These are phyloP conservation scores for Mycosphaerella sp. DNA, from an alignment of 2,329 filamentous ascomycete genomes.

Conservation along the genomic window DNA sequence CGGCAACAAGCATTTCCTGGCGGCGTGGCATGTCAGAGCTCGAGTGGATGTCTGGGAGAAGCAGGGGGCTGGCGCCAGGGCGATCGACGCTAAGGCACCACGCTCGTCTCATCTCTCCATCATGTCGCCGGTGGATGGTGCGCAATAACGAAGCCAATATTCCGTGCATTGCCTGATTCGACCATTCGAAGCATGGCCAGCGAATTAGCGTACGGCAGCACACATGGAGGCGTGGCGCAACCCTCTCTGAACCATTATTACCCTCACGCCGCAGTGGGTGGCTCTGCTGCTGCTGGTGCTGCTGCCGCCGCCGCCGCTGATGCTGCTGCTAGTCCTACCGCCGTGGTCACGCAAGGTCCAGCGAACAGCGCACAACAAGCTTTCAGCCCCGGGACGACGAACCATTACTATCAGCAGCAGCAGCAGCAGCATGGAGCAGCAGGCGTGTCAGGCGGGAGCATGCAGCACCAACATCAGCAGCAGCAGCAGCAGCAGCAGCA, in stretches of 20 bases:
- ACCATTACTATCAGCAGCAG: conserved; percentile 3
- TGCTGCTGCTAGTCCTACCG: no score
- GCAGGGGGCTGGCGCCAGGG: no score
- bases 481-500: neutral
- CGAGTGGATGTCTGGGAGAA: no score
- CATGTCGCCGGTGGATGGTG: neutral
- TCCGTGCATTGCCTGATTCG: conserved; percentile 4
- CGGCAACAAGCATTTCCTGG: no score
- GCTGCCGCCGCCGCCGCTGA: no score
- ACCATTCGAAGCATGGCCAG: conserved; percentile 2
- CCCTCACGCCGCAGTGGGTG: neutral
- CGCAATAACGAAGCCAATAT: conserved; percentile 2
- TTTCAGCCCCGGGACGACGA: conserved; percentile 6
- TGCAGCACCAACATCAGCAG: neutral
- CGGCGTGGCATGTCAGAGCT: no score
- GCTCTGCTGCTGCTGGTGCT: neutral
- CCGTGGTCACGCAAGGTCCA: no score
- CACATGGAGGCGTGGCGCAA: neutral
- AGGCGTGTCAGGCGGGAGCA: conserved; percentile 4
- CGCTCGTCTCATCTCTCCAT: no score
- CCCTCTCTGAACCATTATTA: neutral
- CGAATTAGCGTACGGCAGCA: conserved; percentile 1
- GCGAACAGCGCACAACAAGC: conserved; percentile 10
- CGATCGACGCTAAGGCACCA: no score
- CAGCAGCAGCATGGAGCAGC: neutral